Evolutionary conservation across 2,329 filamentous ascomycete genomes (phyloP).

Genomic region (Fusarium duplospermum): DNA sequence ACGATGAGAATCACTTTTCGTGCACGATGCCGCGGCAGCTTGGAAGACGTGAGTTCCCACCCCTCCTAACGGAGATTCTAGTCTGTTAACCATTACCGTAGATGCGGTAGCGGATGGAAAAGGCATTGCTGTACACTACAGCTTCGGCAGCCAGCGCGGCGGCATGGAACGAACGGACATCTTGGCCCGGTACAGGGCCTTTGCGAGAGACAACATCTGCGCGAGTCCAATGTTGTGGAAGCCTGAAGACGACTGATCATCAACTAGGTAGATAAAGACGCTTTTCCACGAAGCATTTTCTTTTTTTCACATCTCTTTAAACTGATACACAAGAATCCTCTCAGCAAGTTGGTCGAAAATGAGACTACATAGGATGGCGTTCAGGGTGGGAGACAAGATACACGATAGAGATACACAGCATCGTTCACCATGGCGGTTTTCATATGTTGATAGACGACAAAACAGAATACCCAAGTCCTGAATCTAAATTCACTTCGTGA

Average conservation of each 20-base stretch:
- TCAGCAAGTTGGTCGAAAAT: background rate
- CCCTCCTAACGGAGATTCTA: no score
- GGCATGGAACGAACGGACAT: conserved; percentile 64
- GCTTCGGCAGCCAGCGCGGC: conserved; percentile 54
- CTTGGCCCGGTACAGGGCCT: conserved; percentile 63
- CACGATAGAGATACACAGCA: background rate
- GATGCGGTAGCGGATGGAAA: conserved; percentile 64
- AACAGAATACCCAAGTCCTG: background rate
- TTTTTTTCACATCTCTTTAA: background rate
- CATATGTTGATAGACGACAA: background rate
- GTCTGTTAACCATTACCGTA: no score
- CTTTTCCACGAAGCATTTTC: background rate
- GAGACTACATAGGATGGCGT: background rate
- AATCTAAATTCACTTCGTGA: background rate
- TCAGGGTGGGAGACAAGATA: background rate
- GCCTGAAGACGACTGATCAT: conserved; percentile 28
- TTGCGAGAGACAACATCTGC: conserved; percentile 65
- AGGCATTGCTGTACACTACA: conserved; percentile 65
- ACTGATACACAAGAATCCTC: background rate
- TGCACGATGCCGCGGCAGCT: conserved; percentile 53
- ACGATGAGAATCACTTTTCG: conserved; percentile 60
- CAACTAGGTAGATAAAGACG: background rate
- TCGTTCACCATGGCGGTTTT: background rate
- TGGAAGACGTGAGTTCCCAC: conserved; percentile 51
- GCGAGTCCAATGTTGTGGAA: conserved; percentile 46